A percentile compares a stretch with the other conserved stretches of the same genome.
phyloP scores from a whole-genome alignment of 257 asterid genomes.

The Thymus quinquecostatus region DNA sequence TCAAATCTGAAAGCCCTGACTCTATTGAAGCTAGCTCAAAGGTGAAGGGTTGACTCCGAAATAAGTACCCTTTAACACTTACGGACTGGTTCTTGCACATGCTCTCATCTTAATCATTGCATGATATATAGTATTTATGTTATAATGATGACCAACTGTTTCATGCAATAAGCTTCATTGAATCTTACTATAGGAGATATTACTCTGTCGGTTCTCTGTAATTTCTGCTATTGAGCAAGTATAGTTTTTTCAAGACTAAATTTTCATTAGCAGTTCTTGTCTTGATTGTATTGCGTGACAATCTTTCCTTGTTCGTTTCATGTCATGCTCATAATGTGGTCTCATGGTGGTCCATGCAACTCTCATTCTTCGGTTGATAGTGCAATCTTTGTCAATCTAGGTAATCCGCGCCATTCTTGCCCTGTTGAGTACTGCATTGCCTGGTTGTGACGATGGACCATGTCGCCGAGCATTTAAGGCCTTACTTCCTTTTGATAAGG shows the following conservation, averaged over 20 bases:
- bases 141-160: background rate
- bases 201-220: background rate
- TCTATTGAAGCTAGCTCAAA: too few species aligned
- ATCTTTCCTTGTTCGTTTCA: slow-evolving; percentile 12
- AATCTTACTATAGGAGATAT: background rate
- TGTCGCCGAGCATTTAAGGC: slow-evolving; percentile 84
- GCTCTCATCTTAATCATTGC: background rate
- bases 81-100: background rate
- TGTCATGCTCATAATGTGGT: slow-evolving; percentile 22
- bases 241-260: background rate
- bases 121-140: background rate
- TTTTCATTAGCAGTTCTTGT: background rate
- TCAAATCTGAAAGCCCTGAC: too few species aligned
- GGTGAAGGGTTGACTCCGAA: too few species aligned
- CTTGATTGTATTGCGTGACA: slow-evolving; percentile 8
- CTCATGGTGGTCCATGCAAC: slow-evolving; percentile 25
- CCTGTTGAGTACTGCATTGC: slow-evolving; percentile 81
- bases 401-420: slow-evolving; percentile 82
- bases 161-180: background rate
- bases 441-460: slow-evolving; percentile 80
- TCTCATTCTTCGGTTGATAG: slow-evolving; percentile 36
- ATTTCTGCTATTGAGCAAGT: background rate
- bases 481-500: slow-evolving; percentile 81
- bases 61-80: too few species aligned
- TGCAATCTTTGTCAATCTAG: slow-evolving; percentile 45